Evolutionary conservation across 2,329 filamentous ascomycete genomes (phyloP).

Genomic region (Monosporascus ibericus): DNA sequence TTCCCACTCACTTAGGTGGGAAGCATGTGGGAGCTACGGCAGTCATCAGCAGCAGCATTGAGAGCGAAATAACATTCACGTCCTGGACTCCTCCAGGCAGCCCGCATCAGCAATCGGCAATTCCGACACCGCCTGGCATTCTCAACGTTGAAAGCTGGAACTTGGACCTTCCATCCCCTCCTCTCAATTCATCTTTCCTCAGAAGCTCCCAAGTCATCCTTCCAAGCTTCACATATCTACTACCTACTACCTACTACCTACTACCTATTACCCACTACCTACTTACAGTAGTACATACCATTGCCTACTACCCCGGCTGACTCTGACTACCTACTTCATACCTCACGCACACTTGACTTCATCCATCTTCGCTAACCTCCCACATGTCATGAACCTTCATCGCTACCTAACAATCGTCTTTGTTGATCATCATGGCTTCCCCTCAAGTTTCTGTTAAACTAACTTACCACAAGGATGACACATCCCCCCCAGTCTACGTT

Average conservation of each 20-base stretch:
- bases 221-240: too few species aligned
- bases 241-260: too few species aligned
- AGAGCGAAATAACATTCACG: too few species aligned
- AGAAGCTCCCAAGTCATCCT: too few species aligned
- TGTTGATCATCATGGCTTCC: slow-evolving; percentile 25
- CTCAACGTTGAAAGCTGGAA: too few species aligned
- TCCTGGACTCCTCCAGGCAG: too few species aligned
- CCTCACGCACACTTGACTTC: not conserved
- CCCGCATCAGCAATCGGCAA: too few species aligned
- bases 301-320: not conserved
- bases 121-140: too few species aligned
- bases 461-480: slow-evolving; percentile 53
- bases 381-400: slow-evolving; percentile 12
- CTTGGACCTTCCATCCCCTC: too few species aligned
- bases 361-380: slow-evolving; percentile 5
- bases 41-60: too few species aligned
- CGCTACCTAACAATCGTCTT: slow-evolving; percentile 7
- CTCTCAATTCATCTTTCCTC: too few species aligned
- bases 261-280: not conserved
- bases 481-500: slow-evolving; percentile 62
- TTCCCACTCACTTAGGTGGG: not conserved
- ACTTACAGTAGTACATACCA: not conserved
- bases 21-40: too few species aligned
- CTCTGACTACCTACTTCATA: not conserved
- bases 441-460: slow-evolving; percentile 46